A percentile compares a stretch with the other conserved stretches of the same genome.
Evolutionary conservation across 2,329 filamentous ascomycete genomes (phyloP).

Genomic region (Epichloe baconii): DNA sequence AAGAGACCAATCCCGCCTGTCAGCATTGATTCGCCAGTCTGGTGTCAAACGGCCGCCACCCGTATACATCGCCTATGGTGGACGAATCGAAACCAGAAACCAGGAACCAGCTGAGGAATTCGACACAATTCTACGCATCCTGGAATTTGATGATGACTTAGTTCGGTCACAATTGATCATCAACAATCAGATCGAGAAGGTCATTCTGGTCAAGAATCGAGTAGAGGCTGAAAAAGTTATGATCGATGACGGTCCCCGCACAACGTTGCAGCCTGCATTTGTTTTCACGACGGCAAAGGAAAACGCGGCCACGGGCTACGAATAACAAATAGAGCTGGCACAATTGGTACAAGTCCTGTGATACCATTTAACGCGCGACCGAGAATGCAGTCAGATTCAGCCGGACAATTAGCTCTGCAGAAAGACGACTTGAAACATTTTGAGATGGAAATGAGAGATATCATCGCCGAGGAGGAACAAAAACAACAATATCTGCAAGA

Average conservation of each 20-base stretch:
- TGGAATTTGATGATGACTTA: slow-evolving; percentile 69
- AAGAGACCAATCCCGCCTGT: slow-evolving; percentile 58
- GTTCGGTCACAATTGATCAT: slow-evolving; percentile 78
- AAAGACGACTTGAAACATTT: slow-evolving; percentile 39
- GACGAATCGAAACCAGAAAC: slow-evolving; percentile 20
- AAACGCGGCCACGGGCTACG: slow-evolving; percentile 45
- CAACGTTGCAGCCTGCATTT: slow-evolving; percentile 64
- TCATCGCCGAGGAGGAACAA: slow-evolving; percentile 34
- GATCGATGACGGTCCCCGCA: slow-evolving; percentile 44
- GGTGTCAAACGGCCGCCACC: slow-evolving; percentile 36
- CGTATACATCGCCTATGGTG: slow-evolving; percentile 25
- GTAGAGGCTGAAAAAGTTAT: slow-evolving; percentile 56
- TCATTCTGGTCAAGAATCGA: slow-evolving; percentile 59
- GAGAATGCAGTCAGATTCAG: slow-evolving; percentile 71
- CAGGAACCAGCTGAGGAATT: slow-evolving; percentile 62
- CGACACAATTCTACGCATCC: slow-evolving; percentile 65
- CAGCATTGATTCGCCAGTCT: slow-evolving; percentile 46
- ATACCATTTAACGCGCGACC: slow-evolving; percentile 38
- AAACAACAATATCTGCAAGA: slow-evolving; percentile 35
- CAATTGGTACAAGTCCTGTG: slow-evolving; percentile 28
- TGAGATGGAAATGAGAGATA: slow-evolving; percentile 36
- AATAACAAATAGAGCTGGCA: slow-evolving; percentile 32
- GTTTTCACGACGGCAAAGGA: slow-evolving; percentile 45
- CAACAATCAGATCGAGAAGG: slow-evolving; percentile 69
- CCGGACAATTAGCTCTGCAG: slow-evolving; percentile 46